Percentiles rank a stretch among this genome's conserved stretches.
These are phyloP conservation scores for Erysiphe pisi DNA, from an alignment of 2,329 filamentous ascomycete species.

Conservation along the genomic window DNA sequence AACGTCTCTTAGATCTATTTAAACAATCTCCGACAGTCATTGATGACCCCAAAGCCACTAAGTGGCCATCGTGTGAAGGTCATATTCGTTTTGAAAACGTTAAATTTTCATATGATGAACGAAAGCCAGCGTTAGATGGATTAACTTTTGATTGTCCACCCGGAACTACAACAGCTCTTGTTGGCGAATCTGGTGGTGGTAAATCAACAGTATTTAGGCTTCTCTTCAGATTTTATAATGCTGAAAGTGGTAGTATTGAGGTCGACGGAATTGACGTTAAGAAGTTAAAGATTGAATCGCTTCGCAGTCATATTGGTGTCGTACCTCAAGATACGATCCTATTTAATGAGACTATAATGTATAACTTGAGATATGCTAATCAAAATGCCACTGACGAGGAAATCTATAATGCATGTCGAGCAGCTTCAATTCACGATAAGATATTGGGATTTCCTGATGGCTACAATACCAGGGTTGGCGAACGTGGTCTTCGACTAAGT, in stretches of 20 bases:
- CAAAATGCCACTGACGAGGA: constrained; percentile 70
- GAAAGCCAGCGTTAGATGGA: constrained; percentile 72
- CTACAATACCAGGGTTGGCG: constrained; percentile 82
- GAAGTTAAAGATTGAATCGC: constrained; percentile 83
- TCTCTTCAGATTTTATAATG: constrained; percentile 94
- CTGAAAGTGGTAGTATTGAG: constrained; percentile 64
- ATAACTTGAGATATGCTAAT: constrained; percentile 84
- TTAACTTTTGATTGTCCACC: constrained; percentile 79
- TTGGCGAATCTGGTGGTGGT: constrained; percentile 91
- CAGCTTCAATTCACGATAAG: constrained; percentile 85
- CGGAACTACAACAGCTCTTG: constrained; percentile 88
- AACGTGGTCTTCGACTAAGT: constrained; percentile 74
- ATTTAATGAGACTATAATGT: constrained; percentile 92
- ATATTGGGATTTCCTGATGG: constrained; percentile 80
- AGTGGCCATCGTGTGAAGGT: constrained; percentile 60
- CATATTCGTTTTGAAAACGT: constrained; percentile 82
- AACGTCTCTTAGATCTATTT: constrained; percentile 89
- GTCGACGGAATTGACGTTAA: constrained; percentile 77
- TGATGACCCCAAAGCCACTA: constrained; percentile 56
- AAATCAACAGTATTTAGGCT: constrained; percentile 96
- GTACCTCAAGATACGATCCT: constrained; percentile 94
- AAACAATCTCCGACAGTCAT: constrained; percentile 89
- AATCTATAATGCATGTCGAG: constrained; percentile 68
- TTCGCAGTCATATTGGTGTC: constrained; percentile 82
- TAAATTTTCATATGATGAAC: constrained; percentile 77